A percentile compares a stretch with the other conserved stretches of the same genome.
phyloP scores from a whole-genome alignment of 2,329 filamentous ascomycete genomes.

The Zymoseptoria pseudotritici region DNA sequence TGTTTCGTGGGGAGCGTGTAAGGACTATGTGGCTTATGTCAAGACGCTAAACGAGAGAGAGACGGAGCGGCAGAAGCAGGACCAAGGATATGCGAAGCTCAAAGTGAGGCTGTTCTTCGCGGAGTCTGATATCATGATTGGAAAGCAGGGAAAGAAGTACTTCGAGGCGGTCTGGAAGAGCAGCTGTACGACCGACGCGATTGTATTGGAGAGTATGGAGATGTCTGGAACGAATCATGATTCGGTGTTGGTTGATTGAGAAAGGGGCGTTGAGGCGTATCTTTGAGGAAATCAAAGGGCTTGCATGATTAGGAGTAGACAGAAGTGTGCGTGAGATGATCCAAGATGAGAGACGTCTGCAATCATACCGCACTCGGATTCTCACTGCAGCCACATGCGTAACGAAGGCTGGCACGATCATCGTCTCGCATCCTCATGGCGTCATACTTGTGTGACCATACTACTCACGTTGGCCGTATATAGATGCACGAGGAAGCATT shows the following conservation, averaged over 20 bases:
- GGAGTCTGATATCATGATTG: constrained; percentile 37
- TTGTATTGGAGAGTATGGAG: constrained; percentile 30
- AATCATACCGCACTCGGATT: too few species aligned
- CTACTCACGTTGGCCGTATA: neutral
- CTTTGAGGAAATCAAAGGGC: constrained; percentile 12
- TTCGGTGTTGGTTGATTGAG: constrained; percentile 18
- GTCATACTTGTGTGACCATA: neutral
- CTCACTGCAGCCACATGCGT: neutral
- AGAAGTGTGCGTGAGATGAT: neutral
- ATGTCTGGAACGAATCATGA: constrained; percentile 37
- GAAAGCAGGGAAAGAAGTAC: constrained; percentile 35
- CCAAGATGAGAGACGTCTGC: too few species aligned
- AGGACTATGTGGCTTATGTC: constrained; percentile 30
- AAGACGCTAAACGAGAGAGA: constrained; percentile 14
- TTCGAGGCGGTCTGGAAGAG: constrained; percentile 37
- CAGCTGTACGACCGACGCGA: constrained; percentile 19
- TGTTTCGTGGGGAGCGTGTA: constrained; percentile 29
- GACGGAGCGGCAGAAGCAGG: constrained; percentile 5
- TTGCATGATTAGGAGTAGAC: neutral
- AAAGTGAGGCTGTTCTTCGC: constrained; percentile 32
- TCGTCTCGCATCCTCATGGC: too few species aligned
- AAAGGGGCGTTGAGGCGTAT: constrained; percentile 19
- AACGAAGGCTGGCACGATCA: neutral
- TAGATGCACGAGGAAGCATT: too few species aligned
- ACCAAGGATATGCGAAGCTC: constrained; percentile 12